Conservation (phyloP, 768 basidiomycete species). For the Suillus spraguei region DNA sequence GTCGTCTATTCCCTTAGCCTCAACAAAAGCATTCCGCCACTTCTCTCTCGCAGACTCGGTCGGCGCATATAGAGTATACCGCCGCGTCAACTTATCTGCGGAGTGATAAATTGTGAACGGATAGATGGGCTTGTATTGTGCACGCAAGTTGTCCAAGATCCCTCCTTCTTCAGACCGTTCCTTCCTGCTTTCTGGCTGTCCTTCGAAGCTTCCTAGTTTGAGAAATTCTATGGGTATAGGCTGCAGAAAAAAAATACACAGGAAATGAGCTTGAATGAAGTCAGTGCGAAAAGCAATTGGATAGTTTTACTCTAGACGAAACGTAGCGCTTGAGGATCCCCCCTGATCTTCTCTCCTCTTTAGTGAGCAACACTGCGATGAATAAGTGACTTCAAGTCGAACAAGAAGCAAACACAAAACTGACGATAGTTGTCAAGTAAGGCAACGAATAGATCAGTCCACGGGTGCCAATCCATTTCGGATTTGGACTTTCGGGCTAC, state of each 20-base stretch:
- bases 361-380: slow-evolving; percentile 61
- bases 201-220: slow-evolving; percentile 66
- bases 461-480: slow-evolving; percentile 69
- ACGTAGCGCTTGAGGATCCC: slow-evolving; percentile 53
- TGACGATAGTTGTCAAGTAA: slow-evolving; percentile 79
- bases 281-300: slow-evolving; percentile 5
- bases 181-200: slow-evolving; percentile 60
- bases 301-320: slow-evolving; percentile 60
- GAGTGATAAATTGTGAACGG: slow-evolving; percentile 82
- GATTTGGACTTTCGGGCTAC: slow-evolving; percentile 61
- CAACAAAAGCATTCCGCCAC: slow-evolving; percentile 63
- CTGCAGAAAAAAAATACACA: slow-evolving; percentile 41
- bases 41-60: slow-evolving; percentile 59
- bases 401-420: slow-evolving; percentile 24
- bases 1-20: slow-evolving; percentile 65
- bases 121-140: slow-evolving; percentile 57
- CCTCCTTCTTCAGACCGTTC: slow-evolving; percentile 62
- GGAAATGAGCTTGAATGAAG: slow-evolving; percentile 12
- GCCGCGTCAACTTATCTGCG: slow-evolving; percentile 50
- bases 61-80: slow-evolving; percentile 73
- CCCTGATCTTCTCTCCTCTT: slow-evolving; percentile 57
- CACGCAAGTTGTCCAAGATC: slow-evolving; percentile 57
- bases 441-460: slow-evolving; percentile 68
- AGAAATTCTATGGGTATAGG: slow-evolving; percentile 81
- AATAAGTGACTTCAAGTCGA: slow-evolving; percentile 10